Percentiles rank a stretch among this genome's conserved stretches.
Conservation (phyloP, 2,329 filamentous ascomycete genomes). For the Periconia sp. region DNA sequence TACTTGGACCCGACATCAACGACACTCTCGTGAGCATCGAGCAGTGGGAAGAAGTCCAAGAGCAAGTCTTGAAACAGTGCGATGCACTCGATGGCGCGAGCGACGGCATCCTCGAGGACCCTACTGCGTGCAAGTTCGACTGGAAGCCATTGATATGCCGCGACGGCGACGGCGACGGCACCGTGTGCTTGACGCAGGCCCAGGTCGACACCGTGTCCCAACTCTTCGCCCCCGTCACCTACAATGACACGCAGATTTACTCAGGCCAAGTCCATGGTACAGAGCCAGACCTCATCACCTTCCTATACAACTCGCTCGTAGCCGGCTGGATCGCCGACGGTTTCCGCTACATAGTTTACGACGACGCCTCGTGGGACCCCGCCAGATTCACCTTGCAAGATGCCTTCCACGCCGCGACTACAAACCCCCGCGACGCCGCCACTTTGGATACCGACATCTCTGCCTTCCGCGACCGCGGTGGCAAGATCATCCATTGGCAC, state of each 20-base stretch:
- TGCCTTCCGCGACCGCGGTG: slow-evolving; percentile 17
- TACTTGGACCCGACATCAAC: slow-evolving; percentile 22
- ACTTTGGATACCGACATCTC: slow-evolving; percentile 17
- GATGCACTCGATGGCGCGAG: slow-evolving; percentile 51
- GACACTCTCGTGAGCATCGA: slow-evolving; percentile 41
- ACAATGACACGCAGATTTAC: slow-evolving; percentile 5
- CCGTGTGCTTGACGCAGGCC: slow-evolving; percentile 26
- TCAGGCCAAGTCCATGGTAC: slow-evolving; percentile 7
- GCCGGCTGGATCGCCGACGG: slow-evolving; percentile 35
- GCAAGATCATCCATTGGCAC: slow-evolving; percentile 24
- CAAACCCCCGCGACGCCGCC: slow-evolving; percentile 8
- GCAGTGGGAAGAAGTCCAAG: slow-evolving; percentile 44
- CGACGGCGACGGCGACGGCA: slow-evolving; percentile 1
- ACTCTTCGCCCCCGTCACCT: slow-evolving; percentile 25
- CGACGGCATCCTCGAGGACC: slow-evolving; percentile 53
- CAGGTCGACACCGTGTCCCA: slow-evolving; percentile 23
- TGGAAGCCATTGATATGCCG: slow-evolving; percentile 10
- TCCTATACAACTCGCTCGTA: slow-evolving; percentile 37
- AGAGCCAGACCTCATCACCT: slow-evolving; percentile 13
- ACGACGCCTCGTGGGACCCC: slow-evolving; percentile 42
- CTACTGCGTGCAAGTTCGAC: slow-evolving; percentile 23
- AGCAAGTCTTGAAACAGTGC: slow-evolving; percentile 52
- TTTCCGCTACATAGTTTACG: slow-evolving; percentile 48
- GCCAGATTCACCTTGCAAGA: slow-evolving; percentile 38
- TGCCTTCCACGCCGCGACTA: slow-evolving; percentile 23